Conservation (phyloP, 1,139 yeast species). For the Sugiyamaella neomexicana region DNA sequence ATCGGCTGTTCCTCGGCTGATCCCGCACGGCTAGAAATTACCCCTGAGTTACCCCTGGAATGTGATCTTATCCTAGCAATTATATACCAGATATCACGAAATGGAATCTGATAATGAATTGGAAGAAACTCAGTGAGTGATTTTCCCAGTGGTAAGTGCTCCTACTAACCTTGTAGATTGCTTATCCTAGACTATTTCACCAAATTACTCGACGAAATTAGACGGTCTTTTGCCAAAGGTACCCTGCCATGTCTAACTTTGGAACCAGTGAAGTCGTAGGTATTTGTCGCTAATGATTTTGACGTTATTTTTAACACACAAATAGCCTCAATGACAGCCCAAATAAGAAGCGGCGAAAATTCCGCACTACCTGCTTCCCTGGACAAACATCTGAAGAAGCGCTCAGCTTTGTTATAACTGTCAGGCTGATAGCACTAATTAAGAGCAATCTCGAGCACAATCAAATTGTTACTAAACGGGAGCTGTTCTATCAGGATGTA, state of each 20-base stretch:
- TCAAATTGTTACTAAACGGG: conserved; percentile 52
- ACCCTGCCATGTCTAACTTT: not conserved
- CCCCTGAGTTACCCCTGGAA: not conserved
- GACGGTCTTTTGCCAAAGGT: not conserved
- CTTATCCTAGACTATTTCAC: conserved; percentile 1
- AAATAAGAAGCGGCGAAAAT: not conserved
- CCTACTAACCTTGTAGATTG: not conserved
- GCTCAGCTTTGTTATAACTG: conserved; percentile 11
- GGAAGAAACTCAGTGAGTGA: conserved; percentile 2
- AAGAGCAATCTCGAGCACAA: conserved; percentile 18
- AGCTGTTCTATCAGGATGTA: conserved; percentile 66
- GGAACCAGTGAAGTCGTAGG: not conserved
- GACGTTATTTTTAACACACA: not conserved
- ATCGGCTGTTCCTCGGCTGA: conserved; percentile 3
- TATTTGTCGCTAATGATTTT: not conserved
- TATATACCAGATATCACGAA: not conserved
- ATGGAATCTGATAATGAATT: not conserved
- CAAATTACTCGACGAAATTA: not conserved
- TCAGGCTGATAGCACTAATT: conserved; percentile 25
- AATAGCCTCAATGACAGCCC: not conserved
- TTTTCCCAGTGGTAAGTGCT: not conserved
- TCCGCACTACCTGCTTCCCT: conserved; percentile 5
- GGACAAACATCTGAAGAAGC: conserved; percentile 13
- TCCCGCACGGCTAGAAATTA: not conserved
- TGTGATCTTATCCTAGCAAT: too few species aligned